A percentile compares a stretch with the other conserved stretches of the same genome.
These are phyloP conservation scores for Helminthosporium solani DNA, from an alignment of 2,329 filamentous ascomycete species.

Conservation along the genomic window DNA sequence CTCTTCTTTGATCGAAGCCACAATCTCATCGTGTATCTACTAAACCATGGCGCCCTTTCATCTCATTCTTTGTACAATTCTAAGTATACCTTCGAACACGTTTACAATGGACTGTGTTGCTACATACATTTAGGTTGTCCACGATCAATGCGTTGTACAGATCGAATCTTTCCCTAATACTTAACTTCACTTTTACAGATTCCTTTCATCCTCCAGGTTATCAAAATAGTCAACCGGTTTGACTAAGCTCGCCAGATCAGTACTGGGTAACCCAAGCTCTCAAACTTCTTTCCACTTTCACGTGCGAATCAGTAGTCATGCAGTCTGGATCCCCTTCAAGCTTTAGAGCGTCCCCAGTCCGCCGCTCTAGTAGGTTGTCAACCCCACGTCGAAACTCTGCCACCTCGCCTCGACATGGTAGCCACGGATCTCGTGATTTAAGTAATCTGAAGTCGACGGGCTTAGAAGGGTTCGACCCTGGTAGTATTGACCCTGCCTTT, in stretches of 20 bases:
- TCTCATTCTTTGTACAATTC: constrained; percentile 9
- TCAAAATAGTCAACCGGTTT: not conserved
- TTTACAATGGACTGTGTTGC: constrained; percentile 9
- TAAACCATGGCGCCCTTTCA: not conserved
- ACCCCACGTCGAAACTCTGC: not conserved
- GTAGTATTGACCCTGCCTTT: not conserved
- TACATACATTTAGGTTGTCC: constrained; percentile 15
- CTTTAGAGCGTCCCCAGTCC: constrained; percentile 10
- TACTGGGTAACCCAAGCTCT: not conserved
- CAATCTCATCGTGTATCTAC: not conserved
- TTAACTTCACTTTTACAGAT: not conserved
- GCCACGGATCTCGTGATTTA: constrained; percentile 1
- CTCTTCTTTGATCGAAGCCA: constrained; percentile 1
- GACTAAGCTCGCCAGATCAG: no score
- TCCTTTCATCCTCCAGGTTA: not conserved
- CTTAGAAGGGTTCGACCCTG: not conserved
- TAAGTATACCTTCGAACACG: constrained; percentile 10
- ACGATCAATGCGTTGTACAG: no score
- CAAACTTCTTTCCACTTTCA: not conserved
- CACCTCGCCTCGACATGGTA: not conserved
- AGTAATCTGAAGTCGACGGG: not conserved
- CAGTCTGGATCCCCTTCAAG: constrained; percentile 3
- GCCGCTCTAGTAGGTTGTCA: constrained; percentile 8
- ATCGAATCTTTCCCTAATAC: no score
- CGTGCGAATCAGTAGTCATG: constrained; percentile 5